Evolutionary conservation across 805 yeast genomes (phyloP), one percentile per base, ranked within the genome.

Genomic region (Zygosaccharomyces rouxii): DNA sequence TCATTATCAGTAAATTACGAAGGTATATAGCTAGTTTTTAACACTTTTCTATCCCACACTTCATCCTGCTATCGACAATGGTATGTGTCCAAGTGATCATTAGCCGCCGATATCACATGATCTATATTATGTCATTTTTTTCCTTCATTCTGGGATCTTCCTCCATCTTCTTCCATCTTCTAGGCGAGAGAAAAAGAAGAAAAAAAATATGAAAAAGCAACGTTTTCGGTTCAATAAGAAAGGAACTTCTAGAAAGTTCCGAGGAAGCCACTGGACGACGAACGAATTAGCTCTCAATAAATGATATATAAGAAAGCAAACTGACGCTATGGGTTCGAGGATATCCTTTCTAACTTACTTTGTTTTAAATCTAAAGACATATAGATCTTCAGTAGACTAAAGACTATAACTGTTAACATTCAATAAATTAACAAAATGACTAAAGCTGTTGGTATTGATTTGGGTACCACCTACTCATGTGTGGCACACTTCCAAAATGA

Each of bases 391-490:
- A 33, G 7, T 9, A 14, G 10, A 14, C 14, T 5, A 30, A 30
- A 14, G 21, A 40, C 21, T 13, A 13, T 22, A 40, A 29, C 29
- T 39, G 28, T 25, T 44, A 31, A 30, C n/a, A 19, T 28, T 18
- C 28, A 19, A 38, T 22, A 38, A n/a, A 44, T 38, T 38, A 29
- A 41, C 38, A 23, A 35, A 38, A 45, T 68, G 72, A 64, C 71
- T 56, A 68, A 68, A 55, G 74, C 74, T 57, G 73, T 70, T 72
- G 71, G 96, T 74, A 89, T 89, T 73, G 96, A 89, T 79, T 84
- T 89, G 77, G 97, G 97, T 69, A 90, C 98, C 56, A 90, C 98
- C 5, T 90, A 90, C 80, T 90, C 97, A 10, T 90, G 97, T 81
- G 98, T 92, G 54, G 98, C 96, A 64, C 89, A 80, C 71, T 82